A percentile compares a stretch with the other conserved stretches of the same genome.
Evolutionary conservation across 352 stramenopile species (phyloP).

Genomic region (Phytophthora capsici): DNA sequence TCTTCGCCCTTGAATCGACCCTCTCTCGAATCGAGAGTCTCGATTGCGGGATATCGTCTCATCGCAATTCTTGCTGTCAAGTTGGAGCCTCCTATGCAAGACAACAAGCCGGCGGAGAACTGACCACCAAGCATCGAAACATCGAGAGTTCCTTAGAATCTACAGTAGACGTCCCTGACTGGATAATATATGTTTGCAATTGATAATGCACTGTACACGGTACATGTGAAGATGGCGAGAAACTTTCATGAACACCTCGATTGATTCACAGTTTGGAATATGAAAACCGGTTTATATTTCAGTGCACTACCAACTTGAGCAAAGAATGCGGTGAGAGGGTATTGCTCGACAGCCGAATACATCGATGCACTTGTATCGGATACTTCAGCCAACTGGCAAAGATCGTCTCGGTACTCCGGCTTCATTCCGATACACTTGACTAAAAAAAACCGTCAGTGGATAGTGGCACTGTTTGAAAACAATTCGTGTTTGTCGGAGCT

Average conservation of each 20-base stretch:
- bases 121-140: neutral
- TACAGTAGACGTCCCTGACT: neutral
- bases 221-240: neutral
- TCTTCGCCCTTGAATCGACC: too few species aligned
- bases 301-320: neutral
- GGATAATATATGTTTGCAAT: neutral
- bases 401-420: conserved; percentile 2
- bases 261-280: neutral
- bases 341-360: neutral
- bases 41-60: neutral
- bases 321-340: too few species aligned
- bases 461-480: conserved; percentile 1
- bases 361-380: neutral
- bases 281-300: neutral
- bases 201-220: neutral
- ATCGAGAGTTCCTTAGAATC: neutral
- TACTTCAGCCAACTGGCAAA: neutral
- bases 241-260: too few species aligned
- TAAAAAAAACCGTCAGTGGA: neutral
- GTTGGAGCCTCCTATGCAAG: neutral
- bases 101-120: neutral
- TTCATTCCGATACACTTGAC: conserved; percentile 1
- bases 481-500: neutral
- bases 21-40: too few species aligned
- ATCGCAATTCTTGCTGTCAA: neutral